These are phyloP conservation scores for Themeda triandra DNA, from an alignment of 176 grass and related monocot species.

Conservation along the genomic window DNA sequence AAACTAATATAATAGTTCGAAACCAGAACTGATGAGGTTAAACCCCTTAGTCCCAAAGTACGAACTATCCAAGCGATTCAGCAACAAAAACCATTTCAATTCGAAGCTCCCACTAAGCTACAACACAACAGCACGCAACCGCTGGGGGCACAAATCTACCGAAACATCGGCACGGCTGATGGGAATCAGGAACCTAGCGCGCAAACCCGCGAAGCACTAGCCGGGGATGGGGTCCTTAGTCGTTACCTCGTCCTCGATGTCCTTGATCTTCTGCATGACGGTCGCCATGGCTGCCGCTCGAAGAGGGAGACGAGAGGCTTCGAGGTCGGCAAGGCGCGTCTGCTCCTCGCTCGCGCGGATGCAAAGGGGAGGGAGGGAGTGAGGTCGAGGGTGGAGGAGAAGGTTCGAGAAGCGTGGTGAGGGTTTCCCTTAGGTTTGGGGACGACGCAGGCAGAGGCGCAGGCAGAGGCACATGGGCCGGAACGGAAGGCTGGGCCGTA, in stretches of 20 bases:
- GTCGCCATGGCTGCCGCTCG: slow-evolving; percentile 61
- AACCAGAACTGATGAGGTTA: background rate
- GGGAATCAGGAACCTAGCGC: background rate
- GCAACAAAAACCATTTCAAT: background rate
- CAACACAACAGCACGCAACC: background rate
- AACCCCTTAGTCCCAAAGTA: background rate
- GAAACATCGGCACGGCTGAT: background rate
- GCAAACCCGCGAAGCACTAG: background rate
- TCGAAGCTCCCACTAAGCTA: background rate
- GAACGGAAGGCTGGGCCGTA: background rate
- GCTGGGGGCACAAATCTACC: background rate
- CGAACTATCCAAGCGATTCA: background rate
- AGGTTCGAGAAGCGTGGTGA: slow-evolving; percentile 29
- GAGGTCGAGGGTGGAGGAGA: background rate
- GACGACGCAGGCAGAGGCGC: background rate
- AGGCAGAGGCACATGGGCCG: background rate
- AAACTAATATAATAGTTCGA: background rate
- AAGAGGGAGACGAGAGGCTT: background rate
- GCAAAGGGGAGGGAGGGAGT: background rate
- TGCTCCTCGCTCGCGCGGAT: slow-evolving; percentile 10
- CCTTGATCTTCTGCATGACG: slow-evolving; percentile 99
- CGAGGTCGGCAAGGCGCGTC: background rate
- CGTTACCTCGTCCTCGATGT: slow-evolving; percentile 97
- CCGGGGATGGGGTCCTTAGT: background rate
- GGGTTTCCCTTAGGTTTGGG: slow-evolving; percentile 33